A percentile compares a stretch with the other conserved stretches of the same genome.
These are phyloP conservation scores for Piper betle DNA, from an alignment of 164 flowering plant genomes.

Conservation along the genomic window DNA sequence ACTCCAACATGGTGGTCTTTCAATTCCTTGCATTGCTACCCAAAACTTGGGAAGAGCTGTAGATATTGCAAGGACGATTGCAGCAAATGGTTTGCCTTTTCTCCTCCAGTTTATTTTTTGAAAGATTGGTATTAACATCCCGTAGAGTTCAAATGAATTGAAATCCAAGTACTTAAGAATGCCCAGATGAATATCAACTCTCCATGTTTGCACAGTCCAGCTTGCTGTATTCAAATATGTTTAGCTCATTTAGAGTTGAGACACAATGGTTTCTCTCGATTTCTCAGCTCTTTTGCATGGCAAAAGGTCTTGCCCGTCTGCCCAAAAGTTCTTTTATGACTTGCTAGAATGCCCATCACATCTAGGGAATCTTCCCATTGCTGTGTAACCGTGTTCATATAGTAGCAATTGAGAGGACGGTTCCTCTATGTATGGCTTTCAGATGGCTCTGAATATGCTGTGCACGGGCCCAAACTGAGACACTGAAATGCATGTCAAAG, in stretches of 20 bases:
- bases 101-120: not conserved
- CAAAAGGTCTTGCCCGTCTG: no score
- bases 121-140: not conserved
- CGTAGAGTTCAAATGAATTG: not conserved
- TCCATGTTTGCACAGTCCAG: no score
- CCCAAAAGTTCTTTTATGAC: no score
- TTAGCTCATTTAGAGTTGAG: not conserved
- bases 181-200: not conserved
- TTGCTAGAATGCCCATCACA: no score
- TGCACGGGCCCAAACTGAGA: no score
- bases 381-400: no score
- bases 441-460: no score
- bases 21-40: conserved; percentile 25
- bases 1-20: conserved; percentile 20
- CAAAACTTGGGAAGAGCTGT: conserved; percentile 24
- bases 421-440: no score
- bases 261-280: not conserved
- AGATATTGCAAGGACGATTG: conserved; percentile 22
- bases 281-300: no score
- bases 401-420: no score
- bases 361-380: no score
- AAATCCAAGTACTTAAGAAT: not conserved
- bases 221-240: not conserved
- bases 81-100: conserved; percentile 22
- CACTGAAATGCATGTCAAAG: no score